Evolutionary conservation across 495 filamentous ascomycete genomes (phyloP).

Genomic region (Acidomyces sp.): DNA sequence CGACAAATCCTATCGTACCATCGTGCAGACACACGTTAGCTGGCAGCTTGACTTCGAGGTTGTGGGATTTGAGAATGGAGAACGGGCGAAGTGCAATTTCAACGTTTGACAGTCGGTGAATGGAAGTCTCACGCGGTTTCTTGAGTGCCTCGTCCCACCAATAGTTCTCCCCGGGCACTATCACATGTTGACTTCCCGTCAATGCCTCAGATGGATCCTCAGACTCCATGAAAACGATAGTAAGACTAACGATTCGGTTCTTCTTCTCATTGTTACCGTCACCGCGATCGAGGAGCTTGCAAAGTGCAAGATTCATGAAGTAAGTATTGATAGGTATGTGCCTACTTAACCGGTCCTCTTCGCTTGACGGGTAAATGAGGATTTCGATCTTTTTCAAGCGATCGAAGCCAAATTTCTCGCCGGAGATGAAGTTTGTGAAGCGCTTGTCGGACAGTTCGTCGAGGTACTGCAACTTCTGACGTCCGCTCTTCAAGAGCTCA

Average conservation of each 20-base stretch:
- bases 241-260: conserved; percentile 5
- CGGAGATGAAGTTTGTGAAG: conserved; percentile 9
- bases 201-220: background rate
- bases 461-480: conserved; percentile 14
- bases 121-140: conserved; percentile 5
- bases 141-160: conserved; percentile 10
- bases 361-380: conserved; percentile 6
- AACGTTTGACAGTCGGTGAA: conserved; percentile 9
- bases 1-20: conserved; percentile 1
- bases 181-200: conserved; percentile 1
- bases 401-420: conserved; percentile 12
- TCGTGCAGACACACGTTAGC: background rate
- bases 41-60: conserved; percentile 6
- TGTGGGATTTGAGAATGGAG: conserved; percentile 7
- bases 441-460: conserved; percentile 5
- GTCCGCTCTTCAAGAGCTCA: conserved; percentile 13
- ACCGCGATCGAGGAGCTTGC: conserved; percentile 4
- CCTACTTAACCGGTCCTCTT: background rate
- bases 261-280: background rate
- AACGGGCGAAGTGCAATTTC: conserved; percentile 16
- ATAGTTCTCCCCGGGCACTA: conserved; percentile 2
- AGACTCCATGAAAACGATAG: conserved; percentile 6
- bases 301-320: conserved; percentile 15
- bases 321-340: conserved; percentile 14
- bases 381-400: conserved; percentile 15